Percentiles rank a stretch among this genome's conserved stretches.
These are phyloP conservation scores for Yamadazyma songkhlaensis DNA, from an alignment of 1,139 yeast genomes.

Conservation along the genomic window DNA sequence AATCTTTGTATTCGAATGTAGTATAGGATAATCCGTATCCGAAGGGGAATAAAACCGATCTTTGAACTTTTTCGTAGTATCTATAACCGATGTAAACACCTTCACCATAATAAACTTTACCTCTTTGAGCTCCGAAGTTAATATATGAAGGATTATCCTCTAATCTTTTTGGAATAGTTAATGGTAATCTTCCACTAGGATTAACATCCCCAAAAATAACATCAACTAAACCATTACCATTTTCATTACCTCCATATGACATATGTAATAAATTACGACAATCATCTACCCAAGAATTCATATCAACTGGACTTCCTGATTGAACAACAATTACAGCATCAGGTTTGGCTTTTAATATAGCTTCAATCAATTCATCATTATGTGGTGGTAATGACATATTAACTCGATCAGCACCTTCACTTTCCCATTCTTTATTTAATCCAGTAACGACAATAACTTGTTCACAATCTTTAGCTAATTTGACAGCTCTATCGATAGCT, in stretches of 20 bases:
- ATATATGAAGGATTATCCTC: constrained; percentile 43
- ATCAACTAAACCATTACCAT: constrained; percentile 19
- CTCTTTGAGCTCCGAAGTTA: constrained; percentile 30
- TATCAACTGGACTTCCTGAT: constrained; percentile 57
- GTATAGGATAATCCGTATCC: constrained; percentile 60
- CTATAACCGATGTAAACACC: constrained; percentile 59
- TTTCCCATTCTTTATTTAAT: constrained; percentile 28
- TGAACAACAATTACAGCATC: constrained; percentile 53
- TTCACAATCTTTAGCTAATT: constrained; percentile 23
- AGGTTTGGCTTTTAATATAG: constrained; percentile 35
- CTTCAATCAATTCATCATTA: constrained; percentile 25
- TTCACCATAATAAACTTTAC: constrained; percentile 49
- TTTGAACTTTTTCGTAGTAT: constrained; percentile 48
- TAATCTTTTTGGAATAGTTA: constrained; percentile 41
- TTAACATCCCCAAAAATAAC: constrained; percentile 19
- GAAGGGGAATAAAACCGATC: constrained; percentile 50
- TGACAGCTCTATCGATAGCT: constrained; percentile 19
- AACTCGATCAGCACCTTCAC: constrained; percentile 29
- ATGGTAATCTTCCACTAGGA: constrained; percentile 24
- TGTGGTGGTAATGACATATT: constrained; percentile 38
- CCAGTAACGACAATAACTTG: constrained; percentile 41
- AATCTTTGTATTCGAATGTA: constrained; percentile 21
- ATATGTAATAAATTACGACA: constrained; percentile 48
- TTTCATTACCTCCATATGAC: constrained; percentile 30
- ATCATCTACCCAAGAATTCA: constrained; percentile 47